Evolutionary conservation across 1,284 basidiomycete species (phyloP).

Genomic region (Cutaneotrichosporon dermatis): DNA sequence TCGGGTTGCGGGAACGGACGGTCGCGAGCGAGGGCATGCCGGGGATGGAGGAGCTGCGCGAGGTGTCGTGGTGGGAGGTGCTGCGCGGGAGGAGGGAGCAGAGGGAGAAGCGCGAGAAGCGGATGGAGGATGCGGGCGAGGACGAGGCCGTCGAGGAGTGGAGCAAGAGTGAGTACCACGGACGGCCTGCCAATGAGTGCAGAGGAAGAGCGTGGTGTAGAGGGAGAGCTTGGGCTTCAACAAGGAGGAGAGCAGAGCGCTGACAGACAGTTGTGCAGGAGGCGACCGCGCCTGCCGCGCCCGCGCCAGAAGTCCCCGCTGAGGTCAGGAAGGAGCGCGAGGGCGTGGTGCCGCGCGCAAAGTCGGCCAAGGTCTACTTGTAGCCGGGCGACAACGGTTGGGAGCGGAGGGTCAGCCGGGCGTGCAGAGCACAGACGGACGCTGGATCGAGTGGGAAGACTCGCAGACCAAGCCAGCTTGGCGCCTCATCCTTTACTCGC

Average conservation of each 20-base stretch:
- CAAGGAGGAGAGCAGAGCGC: neutral
- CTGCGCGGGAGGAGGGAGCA: slow-evolving; percentile 34
- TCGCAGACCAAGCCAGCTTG: too few species aligned
- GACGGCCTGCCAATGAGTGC: too few species aligned
- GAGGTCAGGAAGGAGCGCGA: neutral
- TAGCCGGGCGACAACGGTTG: neutral
- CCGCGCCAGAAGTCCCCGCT: neutral
- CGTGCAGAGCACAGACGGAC: too few species aligned
- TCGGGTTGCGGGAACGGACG: slow-evolving; percentile 40
- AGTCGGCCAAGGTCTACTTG: slow-evolving; percentile 12
- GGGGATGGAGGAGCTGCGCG: slow-evolving; percentile 24
- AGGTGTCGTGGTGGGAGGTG: slow-evolving; percentile 43
- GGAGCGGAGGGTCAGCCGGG: too few species aligned
- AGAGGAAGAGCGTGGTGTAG: too few species aligned
- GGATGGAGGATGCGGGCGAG: neutral
- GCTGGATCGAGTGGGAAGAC: too few species aligned
- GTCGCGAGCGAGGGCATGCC: slow-evolving; percentile 8
- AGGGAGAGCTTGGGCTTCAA: too few species aligned
- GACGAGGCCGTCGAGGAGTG: neutral
- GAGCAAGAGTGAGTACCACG: neutral
- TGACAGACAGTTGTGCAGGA: slow-evolving; percentile 11
- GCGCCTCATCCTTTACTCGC: too few species aligned
- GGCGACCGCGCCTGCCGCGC: slow-evolving; percentile 1
- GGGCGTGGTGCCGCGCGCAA: slow-evolving; percentile 8
- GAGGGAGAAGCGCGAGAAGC: slow-evolving; percentile 11